Percentiles rank a stretch among this genome's conserved stretches.
phyloP scores from a whole-genome alignment of 441 rosid genomes.

The Adansonia rubrostipa region DNA sequence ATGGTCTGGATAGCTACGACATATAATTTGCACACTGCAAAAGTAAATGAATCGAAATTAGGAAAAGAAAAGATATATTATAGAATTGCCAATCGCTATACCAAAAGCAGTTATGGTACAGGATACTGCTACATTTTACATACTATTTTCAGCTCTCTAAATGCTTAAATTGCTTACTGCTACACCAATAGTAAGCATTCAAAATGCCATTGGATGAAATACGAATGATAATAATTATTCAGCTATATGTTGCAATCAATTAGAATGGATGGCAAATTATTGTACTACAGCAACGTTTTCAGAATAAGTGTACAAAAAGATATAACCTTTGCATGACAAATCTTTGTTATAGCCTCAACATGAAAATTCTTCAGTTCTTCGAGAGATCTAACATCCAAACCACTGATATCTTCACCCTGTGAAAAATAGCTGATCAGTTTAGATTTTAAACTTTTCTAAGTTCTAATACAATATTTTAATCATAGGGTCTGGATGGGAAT shows the following conservation, averaged over 20 bases:
- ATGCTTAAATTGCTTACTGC: not conserved
- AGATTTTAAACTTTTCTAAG: slow-evolving; percentile 1
- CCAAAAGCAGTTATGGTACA: not conserved
- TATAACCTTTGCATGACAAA: slow-evolving; percentile 64
- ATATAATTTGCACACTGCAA: slow-evolving; percentile 50
- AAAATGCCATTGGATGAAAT: not conserved
- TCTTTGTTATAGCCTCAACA: slow-evolving; percentile 65
- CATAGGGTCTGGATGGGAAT: not conserved
- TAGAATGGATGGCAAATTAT: not conserved
- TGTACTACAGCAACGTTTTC: slow-evolving; percentile 5
- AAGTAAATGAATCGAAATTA: slow-evolving; percentile 23
- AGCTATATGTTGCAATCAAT: not conserved
- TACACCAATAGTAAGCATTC: not conserved
- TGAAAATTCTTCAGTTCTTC: slow-evolving; percentile 71
- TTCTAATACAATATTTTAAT: not conserved
- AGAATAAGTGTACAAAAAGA: not conserved
- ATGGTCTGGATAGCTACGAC: slow-evolving; percentile 28
- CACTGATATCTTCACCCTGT: slow-evolving; percentile 64
- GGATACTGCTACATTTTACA: not conserved
- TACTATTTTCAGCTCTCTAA: not conserved
- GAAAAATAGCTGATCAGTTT: slow-evolving; percentile 18
- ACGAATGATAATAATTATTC: not conserved
- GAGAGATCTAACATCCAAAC: slow-evolving; percentile 48
- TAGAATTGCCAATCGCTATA: not conserved
- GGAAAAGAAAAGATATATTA: not conserved